Evolutionary conservation across 1,284 basidiomycete genomes (phyloP).

Genomic region (Chiua sp.): DNA sequence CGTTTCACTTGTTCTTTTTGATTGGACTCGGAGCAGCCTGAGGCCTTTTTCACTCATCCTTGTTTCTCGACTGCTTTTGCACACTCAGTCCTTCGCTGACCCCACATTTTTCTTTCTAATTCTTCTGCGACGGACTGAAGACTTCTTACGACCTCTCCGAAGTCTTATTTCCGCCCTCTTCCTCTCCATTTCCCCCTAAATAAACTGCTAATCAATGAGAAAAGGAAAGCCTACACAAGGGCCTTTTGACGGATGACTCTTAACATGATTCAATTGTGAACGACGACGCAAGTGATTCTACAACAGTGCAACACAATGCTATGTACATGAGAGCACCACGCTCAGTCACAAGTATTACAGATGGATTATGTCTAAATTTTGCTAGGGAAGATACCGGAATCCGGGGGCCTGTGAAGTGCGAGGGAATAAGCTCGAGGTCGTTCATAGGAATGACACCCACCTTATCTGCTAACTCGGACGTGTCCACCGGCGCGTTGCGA

Average conservation of each 20-base stretch:
- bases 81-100: not conserved
- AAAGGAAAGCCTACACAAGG: not conserved
- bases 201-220: not conserved
- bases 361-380: no score
- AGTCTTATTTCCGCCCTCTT: not conserved
- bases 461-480: slow-evolving; percentile 68
- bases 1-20: not conserved
- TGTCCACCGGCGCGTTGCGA: slow-evolving; percentile 61
- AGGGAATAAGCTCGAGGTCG: not conserved
- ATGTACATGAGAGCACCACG: no score
- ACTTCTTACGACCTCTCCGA: slow-evolving; percentile 19
- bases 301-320: no score
- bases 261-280: no score
- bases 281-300: not conserved
- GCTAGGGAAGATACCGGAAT: slow-evolving; percentile 32
- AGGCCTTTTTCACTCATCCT: not conserved
- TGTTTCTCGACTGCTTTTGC: not conserved
- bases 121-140: not conserved
- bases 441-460: slow-evolving; percentile 39
- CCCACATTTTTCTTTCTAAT: not conserved
- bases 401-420: slow-evolving; percentile 24
- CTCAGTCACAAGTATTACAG: no score
- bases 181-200: not conserved
- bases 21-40: no score
- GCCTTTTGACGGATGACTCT: no score